Evolutionary conservation across 2,329 filamentous ascomycete species (phyloP).

Genomic region (Sclerotiophoma versabilis): DNA sequence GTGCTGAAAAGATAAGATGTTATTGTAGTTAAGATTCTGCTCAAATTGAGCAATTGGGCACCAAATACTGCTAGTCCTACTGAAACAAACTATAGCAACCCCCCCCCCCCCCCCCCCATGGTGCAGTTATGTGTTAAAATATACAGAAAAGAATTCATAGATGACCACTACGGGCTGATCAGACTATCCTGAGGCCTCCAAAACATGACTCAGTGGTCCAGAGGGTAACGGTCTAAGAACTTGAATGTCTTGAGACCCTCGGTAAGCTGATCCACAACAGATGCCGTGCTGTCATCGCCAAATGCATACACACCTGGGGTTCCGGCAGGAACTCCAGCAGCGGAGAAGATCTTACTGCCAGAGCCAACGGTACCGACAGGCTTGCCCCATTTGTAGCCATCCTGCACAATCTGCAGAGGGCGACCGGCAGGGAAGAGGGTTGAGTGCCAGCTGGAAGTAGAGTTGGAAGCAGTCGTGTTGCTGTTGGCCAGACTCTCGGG

Average conservation of each 20-base stretch:
- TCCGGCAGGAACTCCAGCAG: slow-evolving; percentile 54
- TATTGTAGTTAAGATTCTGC: too few relatives aligned
- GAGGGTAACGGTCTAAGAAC: slow-evolving; percentile 69
- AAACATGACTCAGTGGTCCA: slow-evolving; percentile 59
- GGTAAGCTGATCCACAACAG: slow-evolving; percentile 32
- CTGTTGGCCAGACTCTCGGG: slow-evolving; percentile 33
- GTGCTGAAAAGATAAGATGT: too few relatives aligned
- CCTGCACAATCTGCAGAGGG: slow-evolving; percentile 68
- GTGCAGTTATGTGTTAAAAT: not conserved
- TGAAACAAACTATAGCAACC: too few relatives aligned
- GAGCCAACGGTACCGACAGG: slow-evolving; percentile 67
- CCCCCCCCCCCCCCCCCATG: too few relatives aligned
- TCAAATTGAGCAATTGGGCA: too few relatives aligned
- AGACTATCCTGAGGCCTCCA: too few relatives aligned
- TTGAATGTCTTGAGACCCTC: slow-evolving; percentile 69
- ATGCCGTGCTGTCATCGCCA: slow-evolving; percentile 18
- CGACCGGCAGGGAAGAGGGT: slow-evolving; percentile 69
- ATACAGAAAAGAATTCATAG: not conserved
- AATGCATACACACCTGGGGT: slow-evolving; percentile 49
- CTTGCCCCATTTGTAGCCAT: slow-evolving; percentile 74
- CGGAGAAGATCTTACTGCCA: slow-evolving; percentile 49
- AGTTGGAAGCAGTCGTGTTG: slow-evolving; percentile 34
- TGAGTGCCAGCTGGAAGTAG: slow-evolving; percentile 42
- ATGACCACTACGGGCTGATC: not conserved
- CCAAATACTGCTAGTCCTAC: too few relatives aligned